A percentile compares a stretch with the other conserved stretches of the same genome.
These are phyloP conservation scores for Fusarium domesticum DNA, from an alignment of 2,329 filamentous ascomycete species.

Conservation along the genomic window DNA sequence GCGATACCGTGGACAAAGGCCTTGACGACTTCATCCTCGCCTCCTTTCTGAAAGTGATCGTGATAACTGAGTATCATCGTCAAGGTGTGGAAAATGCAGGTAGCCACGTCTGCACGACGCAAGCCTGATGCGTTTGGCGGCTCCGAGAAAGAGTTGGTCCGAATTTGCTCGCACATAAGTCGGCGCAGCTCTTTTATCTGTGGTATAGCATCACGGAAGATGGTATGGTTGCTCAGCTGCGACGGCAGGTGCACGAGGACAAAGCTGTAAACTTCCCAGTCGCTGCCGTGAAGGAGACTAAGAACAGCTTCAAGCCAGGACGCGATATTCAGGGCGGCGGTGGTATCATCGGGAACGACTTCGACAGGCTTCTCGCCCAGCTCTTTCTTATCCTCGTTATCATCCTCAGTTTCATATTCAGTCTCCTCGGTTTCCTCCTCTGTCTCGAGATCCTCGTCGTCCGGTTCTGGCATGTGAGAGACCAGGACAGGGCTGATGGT, in stretches of 20 bases:
- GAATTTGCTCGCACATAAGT: constrained; percentile 78
- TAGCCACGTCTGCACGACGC: constrained; percentile 82
- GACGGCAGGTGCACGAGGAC: constrained; percentile 80
- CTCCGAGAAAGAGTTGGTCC: constrained; percentile 72
- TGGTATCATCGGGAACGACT: constrained; percentile 30
- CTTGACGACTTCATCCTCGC: constrained; percentile 86
- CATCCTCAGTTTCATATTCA: constrained; percentile 1
- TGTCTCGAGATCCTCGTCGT: constrained; percentile 1
- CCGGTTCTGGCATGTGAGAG: constrained; percentile 35
- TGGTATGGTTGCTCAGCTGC: constrained; percentile 83
- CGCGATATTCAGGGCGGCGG: constrained; percentile 55
- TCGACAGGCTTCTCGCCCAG: constrained; percentile 16
- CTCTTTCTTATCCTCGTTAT: constrained; percentile 5
- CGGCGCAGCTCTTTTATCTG: constrained; percentile 74
- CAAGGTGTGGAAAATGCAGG: constrained; percentile 82
- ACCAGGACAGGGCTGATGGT: constrained; percentile 51
- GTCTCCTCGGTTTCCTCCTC: constrained; percentile 7
- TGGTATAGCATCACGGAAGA: constrained; percentile 71
- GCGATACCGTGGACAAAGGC: constrained; percentile 83
- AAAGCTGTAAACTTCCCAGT: constrained; percentile 94
- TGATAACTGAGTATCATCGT: constrained; percentile 91
- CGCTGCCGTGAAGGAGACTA: constrained; percentile 67
- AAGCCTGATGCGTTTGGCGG: constrained; percentile 76
- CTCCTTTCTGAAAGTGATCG: constrained; percentile 73
- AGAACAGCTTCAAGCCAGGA: constrained; percentile 77